Base-by-base conservation (phyloP, 1,139 yeast genomes). In the Pichia sp. region DNA sequence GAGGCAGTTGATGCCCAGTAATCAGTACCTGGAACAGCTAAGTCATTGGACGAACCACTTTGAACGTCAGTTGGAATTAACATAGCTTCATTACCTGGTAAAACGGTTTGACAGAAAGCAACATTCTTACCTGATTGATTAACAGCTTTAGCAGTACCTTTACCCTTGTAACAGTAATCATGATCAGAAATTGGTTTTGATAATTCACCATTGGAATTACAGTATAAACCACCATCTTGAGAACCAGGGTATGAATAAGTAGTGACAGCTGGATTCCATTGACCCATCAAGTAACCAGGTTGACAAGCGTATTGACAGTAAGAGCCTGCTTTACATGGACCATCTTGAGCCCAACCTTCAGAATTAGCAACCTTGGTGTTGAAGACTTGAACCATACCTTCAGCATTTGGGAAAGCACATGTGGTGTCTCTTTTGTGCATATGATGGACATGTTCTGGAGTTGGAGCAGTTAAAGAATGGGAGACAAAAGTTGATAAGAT, bases 31-130 rank as follows among this genome's bases (percentile, higher is more conserved):
- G 95, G 95, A 39, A 86, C 95, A 23, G 96, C 95, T 47, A 86
- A 66, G 3, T 71, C 68, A 45, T 68, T 62, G 15, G 66, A 49
- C 15, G 65, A 53, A 11, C 76, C 74, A 10, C 71, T 63, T 21
- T 62, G 67, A 38, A 84, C 77, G 42, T 69, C 62, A 23, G 93
- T 85, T 45, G 96, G 96, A 50, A 86, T 85, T 59, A 85, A 69
- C 96, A 86, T 86, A 53, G 86, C 94, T 65, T 86, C 95, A 60
- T 84, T 83, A 47, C 96, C 96, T 19, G 96, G 96, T 46, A 86
- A 69, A 12, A 86, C 95, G 4, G 95, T 86, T 67, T 88, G 96
- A 63, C 96, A 86, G 63, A 86, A 79, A 10, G 95, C 88, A 49
- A 84, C 86, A 46, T 73, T 66, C 6, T 62, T 50, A 36, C 67